Conservation (phyloP, 2,329 filamentous ascomycete genomes). For the Diaporthe eres region DNA sequence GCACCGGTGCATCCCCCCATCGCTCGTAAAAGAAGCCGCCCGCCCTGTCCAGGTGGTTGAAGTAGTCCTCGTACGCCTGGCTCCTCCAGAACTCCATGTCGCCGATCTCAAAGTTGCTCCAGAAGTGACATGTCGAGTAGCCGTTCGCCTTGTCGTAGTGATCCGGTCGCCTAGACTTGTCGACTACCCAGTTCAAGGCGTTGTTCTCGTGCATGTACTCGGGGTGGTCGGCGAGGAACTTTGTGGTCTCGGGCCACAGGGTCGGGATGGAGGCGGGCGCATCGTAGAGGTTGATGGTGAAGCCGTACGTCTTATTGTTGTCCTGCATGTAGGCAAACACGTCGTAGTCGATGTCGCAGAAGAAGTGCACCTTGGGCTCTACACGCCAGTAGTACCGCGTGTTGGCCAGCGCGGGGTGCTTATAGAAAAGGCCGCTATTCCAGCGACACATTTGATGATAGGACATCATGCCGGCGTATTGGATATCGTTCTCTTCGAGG, state of each 20-base stretch:
- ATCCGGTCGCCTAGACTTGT: constrained; percentile 81
- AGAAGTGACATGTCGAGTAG: constrained; percentile 99
- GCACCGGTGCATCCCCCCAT: constrained; percentile 98
- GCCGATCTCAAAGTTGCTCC: constrained; percentile 98
- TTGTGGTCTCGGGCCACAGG: constrained; percentile 95
- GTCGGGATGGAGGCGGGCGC: constrained; percentile 86
- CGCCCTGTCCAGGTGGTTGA: constrained; percentile 92
- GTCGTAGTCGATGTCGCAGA: constrained; percentile 98
- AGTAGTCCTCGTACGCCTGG: constrained; percentile 93
- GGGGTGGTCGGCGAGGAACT: constrained; percentile 89
- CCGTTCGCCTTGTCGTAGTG: constrained; percentile 88
- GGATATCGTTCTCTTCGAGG: constrained; percentile 86
- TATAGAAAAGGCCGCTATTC: constrained; percentile 99
- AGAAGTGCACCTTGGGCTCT: constrained; percentile 98
- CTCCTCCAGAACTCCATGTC: constrained; percentile 95
- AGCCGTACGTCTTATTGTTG: constrained; percentile 98
- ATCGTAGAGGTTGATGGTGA: constrained; percentile 98
- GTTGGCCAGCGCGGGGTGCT: constrained; percentile 87
- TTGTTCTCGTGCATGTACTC: constrained; percentile 87
- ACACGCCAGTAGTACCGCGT: constrained; percentile 98
- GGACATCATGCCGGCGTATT: constrained; percentile 89
- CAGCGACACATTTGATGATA: constrained; percentile 99
- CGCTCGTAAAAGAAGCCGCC: constrained; percentile 99
- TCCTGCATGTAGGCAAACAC: constrained; percentile 99
- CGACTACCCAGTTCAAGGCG: constrained; percentile 89